These are phyloP conservation scores for Nemania serpens DNA, from an alignment of 2,329 filamentous ascomycete species.

Conservation along the genomic window DNA sequence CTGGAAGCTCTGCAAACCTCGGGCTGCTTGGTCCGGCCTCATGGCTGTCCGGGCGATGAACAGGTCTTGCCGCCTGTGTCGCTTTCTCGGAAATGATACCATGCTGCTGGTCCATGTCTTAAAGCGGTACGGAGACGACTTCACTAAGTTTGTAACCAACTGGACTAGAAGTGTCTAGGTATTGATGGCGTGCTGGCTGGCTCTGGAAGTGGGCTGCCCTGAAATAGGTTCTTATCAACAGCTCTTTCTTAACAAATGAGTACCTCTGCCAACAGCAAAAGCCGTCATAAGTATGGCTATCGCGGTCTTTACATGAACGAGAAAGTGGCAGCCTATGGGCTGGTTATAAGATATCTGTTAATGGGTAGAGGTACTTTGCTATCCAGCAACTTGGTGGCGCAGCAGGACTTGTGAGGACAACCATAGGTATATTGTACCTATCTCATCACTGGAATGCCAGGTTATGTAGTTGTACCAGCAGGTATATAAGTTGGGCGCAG, in stretches of 20 bases:
- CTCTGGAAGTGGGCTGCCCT: too few relatives aligned
- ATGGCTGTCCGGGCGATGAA: conserved; percentile 12
- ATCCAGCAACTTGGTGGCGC: conserved; percentile 15
- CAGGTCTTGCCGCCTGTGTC: conserved; percentile 4
- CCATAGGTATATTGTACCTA: background rate
- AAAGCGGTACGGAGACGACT: background rate
- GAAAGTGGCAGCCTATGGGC: conserved; percentile 26
- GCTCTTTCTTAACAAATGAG: background rate
- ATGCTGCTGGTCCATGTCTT: conserved; percentile 16
- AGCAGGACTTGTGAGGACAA: background rate
- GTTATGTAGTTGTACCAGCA: too few relatives aligned
- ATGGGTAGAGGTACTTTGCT: background rate
- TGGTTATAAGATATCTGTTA: background rate
- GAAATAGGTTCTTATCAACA: background rate
- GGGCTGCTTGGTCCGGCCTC: conserved; percentile 16
- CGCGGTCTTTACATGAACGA: conserved; percentile 2
- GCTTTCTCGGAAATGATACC: conserved; percentile 19
- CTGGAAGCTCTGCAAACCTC: conserved; percentile 9
- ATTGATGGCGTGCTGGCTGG: background rate
- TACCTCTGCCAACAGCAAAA: background rate
- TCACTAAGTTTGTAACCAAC: too few relatives aligned
- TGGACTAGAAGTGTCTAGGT: too few relatives aligned
- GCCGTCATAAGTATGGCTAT: background rate
- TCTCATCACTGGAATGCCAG: too few relatives aligned
- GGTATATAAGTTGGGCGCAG: too few relatives aligned